These are phyloP conservation scores for Corinectria fuckeliana DNA, from an alignment of 2,329 filamentous ascomycete species.

Conservation along the genomic window DNA sequence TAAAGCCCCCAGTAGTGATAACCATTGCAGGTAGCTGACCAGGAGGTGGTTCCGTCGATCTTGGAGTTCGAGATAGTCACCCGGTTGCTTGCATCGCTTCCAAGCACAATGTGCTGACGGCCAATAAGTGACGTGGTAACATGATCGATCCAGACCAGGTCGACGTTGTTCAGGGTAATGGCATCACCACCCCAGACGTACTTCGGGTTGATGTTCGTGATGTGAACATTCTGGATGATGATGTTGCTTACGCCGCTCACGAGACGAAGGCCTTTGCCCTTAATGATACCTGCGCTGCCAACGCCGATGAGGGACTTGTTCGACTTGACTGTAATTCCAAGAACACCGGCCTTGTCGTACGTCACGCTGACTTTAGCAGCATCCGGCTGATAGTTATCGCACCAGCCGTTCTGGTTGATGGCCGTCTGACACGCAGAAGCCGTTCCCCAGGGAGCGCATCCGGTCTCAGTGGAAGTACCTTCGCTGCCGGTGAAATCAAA, in stretches of 20 bases:
- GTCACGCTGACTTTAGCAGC: constrained; percentile 51
- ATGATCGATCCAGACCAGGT: constrained; percentile 57
- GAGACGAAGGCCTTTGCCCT: constrained; percentile 60
- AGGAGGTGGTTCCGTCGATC: constrained; percentile 59
- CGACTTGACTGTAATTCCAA: constrained; percentile 58
- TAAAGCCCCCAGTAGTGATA: constrained; percentile 65
- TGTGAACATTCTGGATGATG: constrained; percentile 64
- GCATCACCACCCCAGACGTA: constrained; percentile 66
- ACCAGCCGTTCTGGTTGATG: constrained; percentile 64
- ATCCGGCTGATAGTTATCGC: constrained; percentile 59
- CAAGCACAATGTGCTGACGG: constrained; percentile 64
- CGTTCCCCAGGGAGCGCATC: constrained; percentile 65
- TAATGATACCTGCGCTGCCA: constrained; percentile 59
- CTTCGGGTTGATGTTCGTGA: constrained; percentile 60
- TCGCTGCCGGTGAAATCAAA: constrained; percentile 62
- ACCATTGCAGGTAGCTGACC: constrained; percentile 61
- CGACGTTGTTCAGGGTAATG: constrained; percentile 55
- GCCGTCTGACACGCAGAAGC: constrained; percentile 59
- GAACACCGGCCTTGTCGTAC: constrained; percentile 56
- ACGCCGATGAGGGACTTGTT: constrained; percentile 65
- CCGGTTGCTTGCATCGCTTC: constrained; percentile 55
- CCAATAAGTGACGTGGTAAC: constrained; percentile 61
- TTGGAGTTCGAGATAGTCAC: constrained; percentile 65
- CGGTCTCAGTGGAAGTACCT: constrained; percentile 56
- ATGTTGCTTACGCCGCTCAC: constrained; percentile 55